Percentiles rank a stretch among this genome's conserved stretches.
phyloP scores from a whole-genome alignment of 331 rosid genomes.

The Telfairia occidentalis region DNA sequence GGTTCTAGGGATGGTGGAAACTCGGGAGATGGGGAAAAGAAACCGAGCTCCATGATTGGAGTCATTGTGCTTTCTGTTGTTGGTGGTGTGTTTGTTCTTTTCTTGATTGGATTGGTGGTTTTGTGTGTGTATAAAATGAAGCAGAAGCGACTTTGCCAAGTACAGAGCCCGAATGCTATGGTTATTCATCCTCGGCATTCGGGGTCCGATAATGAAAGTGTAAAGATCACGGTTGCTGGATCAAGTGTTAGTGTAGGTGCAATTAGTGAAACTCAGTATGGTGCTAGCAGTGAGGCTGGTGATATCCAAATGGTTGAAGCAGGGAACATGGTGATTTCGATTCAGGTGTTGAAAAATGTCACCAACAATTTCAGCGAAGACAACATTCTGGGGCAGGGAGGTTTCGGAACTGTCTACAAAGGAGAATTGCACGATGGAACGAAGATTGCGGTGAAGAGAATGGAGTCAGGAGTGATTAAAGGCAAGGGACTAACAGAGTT shows the following conservation, averaged over 20 bases:
- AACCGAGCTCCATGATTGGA: constrained; percentile 23
- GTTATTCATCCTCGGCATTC: constrained; percentile 61
- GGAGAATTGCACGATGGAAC: constrained; percentile 65
- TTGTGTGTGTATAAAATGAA: constrained; percentile 45
- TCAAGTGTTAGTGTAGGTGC: constrained; percentile 60
- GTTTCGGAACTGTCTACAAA: constrained; percentile 57
- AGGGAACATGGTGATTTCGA: constrained; percentile 60
- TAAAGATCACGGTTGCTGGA: constrained; percentile 61
- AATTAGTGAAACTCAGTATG: constrained; percentile 34
- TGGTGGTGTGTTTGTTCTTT: constrained; percentile 32
- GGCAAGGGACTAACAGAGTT: constrained; percentile 51
- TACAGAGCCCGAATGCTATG: constrained; percentile 52
- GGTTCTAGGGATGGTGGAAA: constrained; percentile 20
- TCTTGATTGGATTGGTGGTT: constrained; percentile 34
- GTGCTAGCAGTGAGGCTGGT: constrained; percentile 31
- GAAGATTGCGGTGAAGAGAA: constrained; percentile 57
- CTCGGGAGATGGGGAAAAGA: constrained; percentile 24
- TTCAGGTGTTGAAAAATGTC: constrained; percentile 49
- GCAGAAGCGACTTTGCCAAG: constrained; percentile 46
- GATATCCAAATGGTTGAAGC: constrained; percentile 64
- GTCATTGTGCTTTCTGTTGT: constrained; percentile 35
- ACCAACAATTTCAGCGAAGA: constrained; percentile 44
- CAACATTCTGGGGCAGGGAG: constrained; percentile 56
- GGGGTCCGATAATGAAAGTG: constrained; percentile 49
- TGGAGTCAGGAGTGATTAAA: constrained; percentile 46